Evolutionary conservation across 2,329 filamentous ascomycete genomes (phyloP).

Genomic region (Polytolypa hystricis): DNA sequence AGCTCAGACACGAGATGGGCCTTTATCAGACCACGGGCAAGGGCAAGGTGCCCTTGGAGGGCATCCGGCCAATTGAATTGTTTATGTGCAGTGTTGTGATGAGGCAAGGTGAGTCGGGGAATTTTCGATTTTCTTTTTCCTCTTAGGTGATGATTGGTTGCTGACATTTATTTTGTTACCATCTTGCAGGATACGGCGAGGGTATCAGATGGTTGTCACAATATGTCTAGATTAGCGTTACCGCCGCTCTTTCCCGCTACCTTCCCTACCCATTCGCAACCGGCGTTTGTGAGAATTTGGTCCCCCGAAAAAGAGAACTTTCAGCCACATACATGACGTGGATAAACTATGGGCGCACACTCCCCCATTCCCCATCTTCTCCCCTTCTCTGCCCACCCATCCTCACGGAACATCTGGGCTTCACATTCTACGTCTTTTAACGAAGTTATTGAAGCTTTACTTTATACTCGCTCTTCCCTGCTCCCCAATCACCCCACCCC

Average conservation of each 20-base stretch:
- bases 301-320: too few relatives aligned
- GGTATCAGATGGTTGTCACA: constrained; percentile 86
- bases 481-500: too few relatives aligned
- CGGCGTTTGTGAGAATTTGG: too few relatives aligned
- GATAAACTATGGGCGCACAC: too few relatives aligned
- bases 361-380: constrained; percentile 2
- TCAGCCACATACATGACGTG: too few relatives aligned
- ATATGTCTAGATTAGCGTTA: constrained; percentile 81
- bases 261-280: too few relatives aligned
- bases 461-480: neutral
- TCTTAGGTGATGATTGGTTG: neutral
- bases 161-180: constrained; percentile 7
- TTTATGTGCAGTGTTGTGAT: constrained; percentile 99
- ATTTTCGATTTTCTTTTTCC: neutral
- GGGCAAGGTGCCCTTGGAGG: constrained; percentile 85
- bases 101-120: constrained; percentile 64
- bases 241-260: too few relatives aligned
- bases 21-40: constrained; percentile 95
- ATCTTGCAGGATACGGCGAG: constrained; percentile 61
- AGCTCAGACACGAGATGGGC: constrained; percentile 82
- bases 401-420: neutral
- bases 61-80: constrained; percentile 87
- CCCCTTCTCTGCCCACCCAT: neutral
- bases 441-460: neutral
- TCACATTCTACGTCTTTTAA: neutral